Conservation (phyloP, 1,284 basidiomycete species). For the Cystobasidium pallidum region DNA sequence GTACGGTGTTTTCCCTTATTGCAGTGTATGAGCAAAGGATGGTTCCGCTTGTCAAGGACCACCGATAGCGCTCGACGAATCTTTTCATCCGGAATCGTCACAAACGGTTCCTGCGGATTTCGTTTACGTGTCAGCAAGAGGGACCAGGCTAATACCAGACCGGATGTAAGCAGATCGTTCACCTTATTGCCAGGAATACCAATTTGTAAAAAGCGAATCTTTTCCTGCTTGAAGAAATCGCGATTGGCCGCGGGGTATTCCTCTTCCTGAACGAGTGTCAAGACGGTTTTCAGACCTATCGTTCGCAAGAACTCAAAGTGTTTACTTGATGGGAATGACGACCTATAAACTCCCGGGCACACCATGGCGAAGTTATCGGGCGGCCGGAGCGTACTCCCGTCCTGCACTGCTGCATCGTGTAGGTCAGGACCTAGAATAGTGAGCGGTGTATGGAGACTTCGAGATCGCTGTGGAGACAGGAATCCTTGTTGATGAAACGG, state of each 20-base stretch:
- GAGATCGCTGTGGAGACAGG: conserved; percentile 12
- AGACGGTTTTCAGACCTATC: conserved; percentile 62
- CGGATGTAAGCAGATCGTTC: conserved; percentile 49
- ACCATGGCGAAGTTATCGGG: conserved; percentile 60
- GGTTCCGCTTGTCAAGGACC: conserved; percentile 62
- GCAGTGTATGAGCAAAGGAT: conserved; percentile 64
- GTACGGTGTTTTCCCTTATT: conserved; percentile 66
- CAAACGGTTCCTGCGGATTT: conserved; percentile 43
- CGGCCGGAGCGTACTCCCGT: conserved; percentile 45
- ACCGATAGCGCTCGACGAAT: conserved; percentile 62
- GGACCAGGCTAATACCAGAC: too few species aligned
- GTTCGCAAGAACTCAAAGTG: conserved; percentile 63
- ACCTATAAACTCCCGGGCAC: conserved; percentile 60
- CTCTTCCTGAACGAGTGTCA: conserved; percentile 61
- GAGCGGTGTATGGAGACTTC: conserved; percentile 1
- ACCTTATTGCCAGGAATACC: conserved; percentile 64
- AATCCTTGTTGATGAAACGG: conserved; percentile 30
- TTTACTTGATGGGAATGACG: conserved; percentile 61
- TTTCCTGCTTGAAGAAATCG: conserved; percentile 58
- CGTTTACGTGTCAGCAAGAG: too few species aligned
- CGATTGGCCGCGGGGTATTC: conserved; percentile 63
- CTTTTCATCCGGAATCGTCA: conserved; percentile 53
- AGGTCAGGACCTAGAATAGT: conserved; percentile 13
- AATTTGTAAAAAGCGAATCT: conserved; percentile 61
- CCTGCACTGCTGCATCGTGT: neutral